These are phyloP conservation scores for Solanum pennellii DNA, from an alignment of 257 asterid species.

Conservation along the genomic window DNA sequence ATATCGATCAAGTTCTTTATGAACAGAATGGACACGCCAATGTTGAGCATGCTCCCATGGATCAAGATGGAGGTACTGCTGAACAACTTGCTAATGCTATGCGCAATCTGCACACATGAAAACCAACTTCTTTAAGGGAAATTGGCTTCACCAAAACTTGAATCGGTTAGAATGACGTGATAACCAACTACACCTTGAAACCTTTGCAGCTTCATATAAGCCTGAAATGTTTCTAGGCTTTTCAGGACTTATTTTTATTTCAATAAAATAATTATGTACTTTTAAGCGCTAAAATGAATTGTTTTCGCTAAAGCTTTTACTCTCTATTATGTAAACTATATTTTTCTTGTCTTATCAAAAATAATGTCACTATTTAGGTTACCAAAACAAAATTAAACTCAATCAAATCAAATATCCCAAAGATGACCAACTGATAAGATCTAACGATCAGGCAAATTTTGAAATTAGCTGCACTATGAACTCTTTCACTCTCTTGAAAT, in stretches of 20 bases:
- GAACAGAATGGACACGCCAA: neutral
- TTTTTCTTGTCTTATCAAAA: neutral
- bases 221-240: neutral
- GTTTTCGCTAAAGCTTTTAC: neutral
- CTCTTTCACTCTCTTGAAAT: too few relatives aligned
- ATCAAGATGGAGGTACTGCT: neutral
- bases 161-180: slow-evolving; percentile 5
- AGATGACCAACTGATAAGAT: too few relatives aligned
- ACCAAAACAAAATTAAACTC: too few relatives aligned
- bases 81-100: neutral
- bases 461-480: too few relatives aligned
- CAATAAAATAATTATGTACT: too few relatives aligned
- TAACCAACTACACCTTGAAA: slow-evolving; percentile 72
- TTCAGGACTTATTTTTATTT: too few relatives aligned
- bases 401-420: too few relatives aligned
- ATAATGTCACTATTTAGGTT: neutral
- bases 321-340: neutral
- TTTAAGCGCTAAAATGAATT: too few relatives aligned
- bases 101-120: neutral
- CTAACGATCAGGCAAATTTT: too few relatives aligned
- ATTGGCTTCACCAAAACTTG: too few relatives aligned
- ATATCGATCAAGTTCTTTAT: neutral
- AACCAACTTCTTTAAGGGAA: neutral
- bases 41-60: neutral
- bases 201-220: neutral